Conservation (phyloP, 352 stramenopile genomes). For the Pythium sukuiense region DNA sequence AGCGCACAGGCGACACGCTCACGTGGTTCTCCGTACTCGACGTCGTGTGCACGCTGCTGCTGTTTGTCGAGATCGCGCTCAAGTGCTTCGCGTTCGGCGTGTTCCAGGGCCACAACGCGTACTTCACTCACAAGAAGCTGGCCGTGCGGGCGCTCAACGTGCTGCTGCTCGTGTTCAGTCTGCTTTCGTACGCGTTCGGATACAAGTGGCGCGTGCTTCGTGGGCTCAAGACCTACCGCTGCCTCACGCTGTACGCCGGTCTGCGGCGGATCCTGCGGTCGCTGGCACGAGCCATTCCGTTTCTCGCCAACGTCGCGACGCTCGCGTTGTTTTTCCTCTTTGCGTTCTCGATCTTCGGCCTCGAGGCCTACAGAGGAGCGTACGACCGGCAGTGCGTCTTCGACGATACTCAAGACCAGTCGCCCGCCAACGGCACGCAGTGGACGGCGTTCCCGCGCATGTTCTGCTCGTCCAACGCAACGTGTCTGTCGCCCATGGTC, state of each 20-base stretch:
- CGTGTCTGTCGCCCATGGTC: slow-evolving; percentile 27
- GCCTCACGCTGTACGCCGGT: slow-evolving; percentile 62
- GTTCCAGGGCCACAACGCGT: slow-evolving; percentile 42
- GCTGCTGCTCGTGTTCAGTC: slow-evolving; percentile 40
- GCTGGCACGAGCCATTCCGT: slow-evolving; percentile 62
- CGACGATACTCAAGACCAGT: neutral
- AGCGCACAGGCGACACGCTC: slow-evolving; percentile 34
- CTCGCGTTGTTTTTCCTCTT: slow-evolving; percentile 75
- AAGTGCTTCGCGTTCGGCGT: slow-evolving; percentile 59
- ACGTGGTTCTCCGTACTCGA: slow-evolving; percentile 34
- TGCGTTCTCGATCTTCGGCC: slow-evolving; percentile 74
- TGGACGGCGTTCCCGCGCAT: slow-evolving; percentile 45
- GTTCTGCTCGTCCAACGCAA: slow-evolving; percentile 50
- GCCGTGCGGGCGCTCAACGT: slow-evolving; percentile 55
- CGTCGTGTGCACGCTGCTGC: slow-evolving; percentile 56
- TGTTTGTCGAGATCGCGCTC: slow-evolving; percentile 57
- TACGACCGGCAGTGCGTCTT: slow-evolving; percentile 54
- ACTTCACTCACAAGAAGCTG: slow-evolving; percentile 44
- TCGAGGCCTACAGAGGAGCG: slow-evolving; percentile 60
- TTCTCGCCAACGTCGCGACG: slow-evolving; percentile 73
- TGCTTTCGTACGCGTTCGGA: slow-evolving; percentile 43
- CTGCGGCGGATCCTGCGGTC: slow-evolving; percentile 69
- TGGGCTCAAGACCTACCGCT: slow-evolving; percentile 66
- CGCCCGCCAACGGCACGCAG: slow-evolving; percentile 14
- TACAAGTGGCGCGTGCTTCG: slow-evolving; percentile 51